phyloP scores from a whole-genome alignment of 306 rosid genomes.

The Trifolium dubium region DNA sequence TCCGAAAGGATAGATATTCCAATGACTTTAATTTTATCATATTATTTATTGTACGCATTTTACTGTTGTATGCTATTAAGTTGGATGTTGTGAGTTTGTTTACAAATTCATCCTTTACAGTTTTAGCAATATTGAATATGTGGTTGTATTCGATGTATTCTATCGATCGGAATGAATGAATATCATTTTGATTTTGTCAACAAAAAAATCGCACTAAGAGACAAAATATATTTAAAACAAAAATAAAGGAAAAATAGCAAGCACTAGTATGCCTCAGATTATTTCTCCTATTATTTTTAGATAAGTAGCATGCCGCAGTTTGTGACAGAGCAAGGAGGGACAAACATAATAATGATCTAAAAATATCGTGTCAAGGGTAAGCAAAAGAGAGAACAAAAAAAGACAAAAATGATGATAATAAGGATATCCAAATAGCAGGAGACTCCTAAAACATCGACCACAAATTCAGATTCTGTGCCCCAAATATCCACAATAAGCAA shows the following conservation, averaged over 20 bases:
- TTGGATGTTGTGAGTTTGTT: too few species aligned
- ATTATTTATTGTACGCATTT: too few species aligned
- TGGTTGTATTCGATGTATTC: too few species aligned
- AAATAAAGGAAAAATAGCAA: neutral
- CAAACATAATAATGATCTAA: conserved; percentile 4
- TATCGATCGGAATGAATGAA: too few species aligned
- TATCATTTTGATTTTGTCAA: too few species aligned
- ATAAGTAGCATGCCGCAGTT: neutral
- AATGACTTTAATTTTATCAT: too few species aligned
- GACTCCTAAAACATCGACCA: conserved; percentile 55
- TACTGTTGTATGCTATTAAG: too few species aligned
- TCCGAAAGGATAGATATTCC: too few species aligned
- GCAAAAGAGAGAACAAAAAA: neutral
- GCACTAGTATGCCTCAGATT: neutral
- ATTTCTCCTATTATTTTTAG: too few species aligned
- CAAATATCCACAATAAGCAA: conserved; percentile 50
- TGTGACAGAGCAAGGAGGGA: neutral
- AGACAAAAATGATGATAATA: conserved; percentile 43
- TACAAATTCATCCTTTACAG: too few species aligned
- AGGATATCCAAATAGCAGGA: conserved; percentile 48
- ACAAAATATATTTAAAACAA: neutral
- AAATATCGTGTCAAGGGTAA: neutral
- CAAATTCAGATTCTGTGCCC: conserved; percentile 68
- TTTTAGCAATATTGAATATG: too few species aligned
- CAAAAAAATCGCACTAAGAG: too few species aligned